phyloP scores from a whole-genome alignment of 2,329 filamentous ascomycete genomes.

The Neofusicoccum cordaticola region DNA sequence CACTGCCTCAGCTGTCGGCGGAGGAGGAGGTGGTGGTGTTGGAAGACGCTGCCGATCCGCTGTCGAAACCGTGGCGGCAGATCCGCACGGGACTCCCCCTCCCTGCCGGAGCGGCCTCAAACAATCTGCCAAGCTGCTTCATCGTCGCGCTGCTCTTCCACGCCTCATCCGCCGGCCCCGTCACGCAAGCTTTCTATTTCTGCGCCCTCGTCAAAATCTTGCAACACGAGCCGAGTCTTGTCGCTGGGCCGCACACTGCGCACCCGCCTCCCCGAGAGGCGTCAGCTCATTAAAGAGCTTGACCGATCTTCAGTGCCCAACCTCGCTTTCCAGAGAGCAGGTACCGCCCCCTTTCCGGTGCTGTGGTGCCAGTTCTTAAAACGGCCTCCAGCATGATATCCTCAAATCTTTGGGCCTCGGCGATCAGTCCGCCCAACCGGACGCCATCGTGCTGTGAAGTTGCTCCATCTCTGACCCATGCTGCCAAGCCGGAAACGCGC shows the following conservation, averaged over 20 bases:
- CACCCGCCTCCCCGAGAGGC: not conserved
- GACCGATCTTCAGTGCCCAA: constrained; percentile 9
- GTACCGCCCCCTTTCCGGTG: constrained; percentile 10
- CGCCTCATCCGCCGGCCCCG: not conserved
- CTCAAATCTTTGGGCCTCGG: constrained; percentile 4
- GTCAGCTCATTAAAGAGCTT: constrained; percentile 9
- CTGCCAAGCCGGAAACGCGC: not conserved
- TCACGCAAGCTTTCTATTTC: not conserved
- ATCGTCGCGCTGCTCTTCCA: not conserved
- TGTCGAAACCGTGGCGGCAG: not conserved
- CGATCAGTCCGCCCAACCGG: not conserved
- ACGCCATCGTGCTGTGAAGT: not conserved
- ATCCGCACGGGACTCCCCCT: constrained; percentile 14
- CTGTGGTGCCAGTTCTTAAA: not conserved
- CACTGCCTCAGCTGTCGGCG: not conserved
- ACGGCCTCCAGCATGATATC: not conserved
- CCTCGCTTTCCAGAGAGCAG: constrained; percentile 1
- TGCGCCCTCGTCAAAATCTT: not conserved
- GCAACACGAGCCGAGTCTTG: not conserved
- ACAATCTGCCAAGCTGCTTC: constrained; percentile 5
- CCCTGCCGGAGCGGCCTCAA: not conserved
- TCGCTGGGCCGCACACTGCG: not conserved
- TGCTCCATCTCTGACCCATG: not conserved
- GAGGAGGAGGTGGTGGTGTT: not conserved
- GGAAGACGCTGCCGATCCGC: not conserved